Conservation (phyloP, 176 grass and related monocot species). For the Triticum urartu region DNA sequence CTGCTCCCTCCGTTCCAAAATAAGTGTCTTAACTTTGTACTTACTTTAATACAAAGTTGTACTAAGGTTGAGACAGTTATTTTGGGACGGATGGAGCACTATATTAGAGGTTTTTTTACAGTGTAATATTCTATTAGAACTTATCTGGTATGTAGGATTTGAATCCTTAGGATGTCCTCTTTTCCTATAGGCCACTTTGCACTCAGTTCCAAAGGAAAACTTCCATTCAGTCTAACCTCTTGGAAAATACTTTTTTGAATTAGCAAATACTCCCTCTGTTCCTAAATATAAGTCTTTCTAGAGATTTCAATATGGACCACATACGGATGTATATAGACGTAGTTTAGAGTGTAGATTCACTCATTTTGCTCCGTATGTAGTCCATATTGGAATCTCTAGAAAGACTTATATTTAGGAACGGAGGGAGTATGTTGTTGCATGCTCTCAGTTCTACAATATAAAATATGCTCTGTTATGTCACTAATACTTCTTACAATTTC, state of each 20-base stretch:
- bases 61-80: no score
- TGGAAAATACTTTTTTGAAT: background rate
- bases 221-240: background rate
- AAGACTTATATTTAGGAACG: no score
- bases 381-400: no score
- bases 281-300: no score
- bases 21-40: no score
- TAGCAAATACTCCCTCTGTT: background rate
- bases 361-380: no score
- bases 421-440: background rate
- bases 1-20: no score
- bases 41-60: no score
- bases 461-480: background rate
- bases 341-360: no score
- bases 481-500: background rate
- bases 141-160: background rate
- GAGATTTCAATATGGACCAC: no score
- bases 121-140: background rate
- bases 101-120: background rate
- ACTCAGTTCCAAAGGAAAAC: background rate
- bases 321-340: no score
- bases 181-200: background rate
- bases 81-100: background rate
- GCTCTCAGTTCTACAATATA: background rate
- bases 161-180: background rate